Evolutionary conservation across 2,329 filamentous ascomycete genomes (phyloP), one percentile per base, ranked within the genome.

Genomic region (Aspergillus cejpii): DNA sequence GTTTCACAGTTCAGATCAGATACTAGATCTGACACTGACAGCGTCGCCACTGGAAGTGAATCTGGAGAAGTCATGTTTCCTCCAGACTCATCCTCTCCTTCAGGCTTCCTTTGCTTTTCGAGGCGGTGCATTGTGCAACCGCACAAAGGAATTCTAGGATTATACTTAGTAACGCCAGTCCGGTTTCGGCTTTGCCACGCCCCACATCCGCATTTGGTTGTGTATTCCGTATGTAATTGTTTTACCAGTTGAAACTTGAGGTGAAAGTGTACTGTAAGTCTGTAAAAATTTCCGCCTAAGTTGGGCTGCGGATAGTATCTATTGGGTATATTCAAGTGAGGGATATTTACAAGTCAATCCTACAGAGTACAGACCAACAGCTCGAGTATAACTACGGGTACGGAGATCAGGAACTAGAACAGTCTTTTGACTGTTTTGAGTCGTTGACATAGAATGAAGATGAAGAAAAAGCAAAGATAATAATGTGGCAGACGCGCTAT

Each of bases 121-220:
- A 46, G 47, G 47, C 47, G 47, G 47, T 49, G 47, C 45, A n/a
- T n/a, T n/a, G n/a, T n/a, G n/a, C n/a, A n/a, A n/a, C n/a, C n/a
- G n/a, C n/a, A n/a, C n/a, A n/a, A n/a, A n/a, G n/a, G n/a, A n/a
- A n/a, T n/a, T 39, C 39, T 38, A 43, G 42, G 39, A 47, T 43
- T 45, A 48, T 19, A 33, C 39, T 42, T 27, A 43, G 39, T 42
- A 48, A 45, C 47, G 37, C 29, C 34, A 37, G 57, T 53, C 60
- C 59, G 59, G 58, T 59, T 43, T 55, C 53, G 53, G 53, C 55
- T 60, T 61, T 60, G 61, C 61, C 61, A 64, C 61, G 59, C 55
- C 57, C 59, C 53, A 58, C 60, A 47, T 47, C 37, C 41, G 11
- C 31, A 15, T 34, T 4, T 24, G 23, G 4, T 4, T 24, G 23